phyloP scores from a whole-genome alignment of 208 protist genomes.

The Porcisia deanei region DNA sequence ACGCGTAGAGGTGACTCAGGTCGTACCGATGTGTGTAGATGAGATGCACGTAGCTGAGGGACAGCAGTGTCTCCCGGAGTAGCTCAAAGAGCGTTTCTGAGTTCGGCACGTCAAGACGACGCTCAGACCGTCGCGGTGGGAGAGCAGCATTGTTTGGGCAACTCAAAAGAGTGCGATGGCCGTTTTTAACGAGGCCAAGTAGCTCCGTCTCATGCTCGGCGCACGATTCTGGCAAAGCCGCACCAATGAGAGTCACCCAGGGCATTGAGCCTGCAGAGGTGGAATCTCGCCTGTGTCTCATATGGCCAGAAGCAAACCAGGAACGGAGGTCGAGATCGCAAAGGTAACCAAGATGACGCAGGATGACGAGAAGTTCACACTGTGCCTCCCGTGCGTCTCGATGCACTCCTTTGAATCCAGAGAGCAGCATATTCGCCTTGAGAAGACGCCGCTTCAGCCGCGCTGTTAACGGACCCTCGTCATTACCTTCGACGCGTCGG shows the following conservation, averaged over 20 bases:
- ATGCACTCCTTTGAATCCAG: conserved; percentile 46
- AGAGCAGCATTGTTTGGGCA: background rate
- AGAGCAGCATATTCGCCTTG: conserved; percentile 49
- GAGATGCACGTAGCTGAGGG: conserved; percentile 69
- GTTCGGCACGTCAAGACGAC: conserved; percentile 9
- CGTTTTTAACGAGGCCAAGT: conserved; percentile 16
- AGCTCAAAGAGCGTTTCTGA: conserved; percentile 31
- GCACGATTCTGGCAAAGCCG: conserved; percentile 33
- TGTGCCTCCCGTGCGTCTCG: conserved; percentile 47
- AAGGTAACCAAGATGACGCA: conserved; percentile 69
- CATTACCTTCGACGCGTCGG: conserved; percentile 1
- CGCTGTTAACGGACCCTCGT: conserved; percentile 13
- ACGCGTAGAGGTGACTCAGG: conserved; percentile 63
- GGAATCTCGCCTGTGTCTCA: background rate
- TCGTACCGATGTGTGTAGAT: conserved; percentile 48
- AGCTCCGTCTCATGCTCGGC: conserved; percentile 47
- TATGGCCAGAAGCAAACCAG: background rate
- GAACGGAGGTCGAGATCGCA: conserved; percentile 54
- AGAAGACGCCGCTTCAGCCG: conserved; percentile 26
- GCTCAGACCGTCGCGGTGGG: background rate
- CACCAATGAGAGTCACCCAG: conserved; percentile 9
- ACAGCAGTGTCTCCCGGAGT: conserved; percentile 39
- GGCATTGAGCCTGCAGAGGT: background rate
- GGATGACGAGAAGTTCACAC: conserved; percentile 64
- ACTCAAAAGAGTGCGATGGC: conserved; percentile 19